Evolutionary conservation across 257 asterid genomes (phyloP).

Genomic region (Primulina tabacum): DNA sequence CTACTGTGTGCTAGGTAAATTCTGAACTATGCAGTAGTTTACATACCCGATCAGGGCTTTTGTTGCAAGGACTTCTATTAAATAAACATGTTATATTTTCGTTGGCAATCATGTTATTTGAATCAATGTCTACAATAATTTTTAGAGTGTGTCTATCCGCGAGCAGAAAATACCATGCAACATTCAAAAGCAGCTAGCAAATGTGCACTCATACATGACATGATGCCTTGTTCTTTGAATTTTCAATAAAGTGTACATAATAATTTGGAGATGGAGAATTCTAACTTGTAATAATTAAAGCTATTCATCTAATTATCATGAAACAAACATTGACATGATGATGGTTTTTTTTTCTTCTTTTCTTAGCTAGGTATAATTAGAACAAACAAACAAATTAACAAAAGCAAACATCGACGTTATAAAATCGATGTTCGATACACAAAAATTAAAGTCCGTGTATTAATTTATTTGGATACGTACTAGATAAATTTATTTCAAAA

Average conservation of each 20-base stretch:
- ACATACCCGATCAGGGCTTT: background rate
- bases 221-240: conserved; percentile 19
- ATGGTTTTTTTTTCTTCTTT: background rate
- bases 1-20: no score
- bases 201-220: conserved; percentile 19
- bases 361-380: background rate
- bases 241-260: conserved; percentile 21
- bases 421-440: no score
- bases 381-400: background rate
- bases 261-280: conserved; percentile 12
- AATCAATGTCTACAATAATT: no score
- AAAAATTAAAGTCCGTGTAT: no score
- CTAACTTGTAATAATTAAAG: conserved; percentile 13
- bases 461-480: no score
- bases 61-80: background rate
- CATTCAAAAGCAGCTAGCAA: background rate
- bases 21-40: no score
- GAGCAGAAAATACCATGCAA: conserved; percentile 3
- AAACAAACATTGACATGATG: background rate
- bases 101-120: background rate
- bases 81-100: background rate
- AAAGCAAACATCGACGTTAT: background rate
- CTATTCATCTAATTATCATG: background rate
- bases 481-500: no score
- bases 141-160: background rate